Conservation (phyloP, 495 filamentous ascomycete genomes). For the Penicillium cinerascens region DNA sequence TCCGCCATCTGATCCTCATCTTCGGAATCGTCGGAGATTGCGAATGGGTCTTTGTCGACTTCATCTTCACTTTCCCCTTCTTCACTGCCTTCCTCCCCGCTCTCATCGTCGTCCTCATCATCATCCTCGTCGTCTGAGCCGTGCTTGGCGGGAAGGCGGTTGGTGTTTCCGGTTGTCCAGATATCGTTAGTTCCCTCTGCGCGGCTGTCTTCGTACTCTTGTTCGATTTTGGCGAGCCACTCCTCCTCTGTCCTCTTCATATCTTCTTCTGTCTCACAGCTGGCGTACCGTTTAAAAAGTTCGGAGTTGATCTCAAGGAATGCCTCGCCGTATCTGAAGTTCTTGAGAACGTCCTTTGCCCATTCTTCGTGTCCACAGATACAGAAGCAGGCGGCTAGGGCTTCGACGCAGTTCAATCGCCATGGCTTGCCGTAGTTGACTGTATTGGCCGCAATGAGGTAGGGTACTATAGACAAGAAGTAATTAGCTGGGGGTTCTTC, state of each 20-base stretch:
- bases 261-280: slow-evolving; percentile 77
- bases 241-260: slow-evolving; percentile 80
- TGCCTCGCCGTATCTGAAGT: slow-evolving; percentile 82
- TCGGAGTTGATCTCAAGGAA: slow-evolving; percentile 86
- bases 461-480: slow-evolving; percentile 56
- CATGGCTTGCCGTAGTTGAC: slow-evolving; percentile 97
- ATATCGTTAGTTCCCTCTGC: slow-evolving; percentile 60
- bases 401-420: slow-evolving; percentile 93
- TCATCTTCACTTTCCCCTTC: slow-evolving; percentile 49
- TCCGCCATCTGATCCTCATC: slow-evolving; percentile 92
- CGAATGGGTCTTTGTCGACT: slow-evolving; percentile 60
- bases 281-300: slow-evolving; percentile 79
- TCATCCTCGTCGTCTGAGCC: slow-evolving; percentile 50
- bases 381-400: slow-evolving; percentile 83
- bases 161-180: slow-evolving; percentile 85
- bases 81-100: slow-evolving; percentile 52
- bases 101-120: slow-evolving; percentile 43
- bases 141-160: slow-evolving; percentile 51
- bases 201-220: slow-evolving; percentile 79
- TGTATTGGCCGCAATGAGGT: slow-evolving; percentile 92
- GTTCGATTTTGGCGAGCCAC: slow-evolving; percentile 87
- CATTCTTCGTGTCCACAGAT: slow-evolving; percentile 92
- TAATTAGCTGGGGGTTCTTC: not conserved
- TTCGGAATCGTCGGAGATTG: slow-evolving; percentile 71
- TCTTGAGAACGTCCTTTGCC: slow-evolving; percentile 75